Evolutionary conservation across 2,329 filamentous ascomycete genomes (phyloP).

Genomic region (Trichoderma sp.): DNA sequence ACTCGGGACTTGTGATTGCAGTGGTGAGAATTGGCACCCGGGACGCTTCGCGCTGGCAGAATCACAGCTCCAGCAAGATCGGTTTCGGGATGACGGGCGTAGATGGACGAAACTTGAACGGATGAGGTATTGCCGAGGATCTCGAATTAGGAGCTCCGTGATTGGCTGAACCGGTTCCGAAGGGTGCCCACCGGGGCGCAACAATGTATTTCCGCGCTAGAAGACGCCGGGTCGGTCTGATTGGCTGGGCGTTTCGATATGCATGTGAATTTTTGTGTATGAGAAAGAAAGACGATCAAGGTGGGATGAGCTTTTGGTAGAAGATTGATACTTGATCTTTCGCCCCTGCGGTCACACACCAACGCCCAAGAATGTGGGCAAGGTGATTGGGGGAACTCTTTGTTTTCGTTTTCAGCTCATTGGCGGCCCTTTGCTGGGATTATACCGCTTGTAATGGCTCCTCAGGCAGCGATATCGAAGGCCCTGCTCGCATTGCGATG

Average conservation of each 20-base stretch:
- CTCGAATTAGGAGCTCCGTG: slow-evolving; percentile 22
- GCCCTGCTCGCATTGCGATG: slow-evolving; percentile 29
- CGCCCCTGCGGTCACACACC: neutral
- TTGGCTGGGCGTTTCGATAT: slow-evolving; percentile 28
- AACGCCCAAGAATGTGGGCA: neutral
- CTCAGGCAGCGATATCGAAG: slow-evolving; percentile 26
- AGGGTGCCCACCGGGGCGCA: slow-evolving; percentile 27
- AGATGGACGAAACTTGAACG: slow-evolving; percentile 13
- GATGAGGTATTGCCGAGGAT: slow-evolving; percentile 22
- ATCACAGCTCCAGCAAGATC: slow-evolving; percentile 2
- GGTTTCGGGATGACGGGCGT: slow-evolving; percentile 14
- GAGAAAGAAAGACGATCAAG: too few relatives aligned
- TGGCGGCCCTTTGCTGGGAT: neutral
- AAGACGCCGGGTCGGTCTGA: slow-evolving; percentile 24
- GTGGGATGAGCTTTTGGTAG: slow-evolving; percentile 17
- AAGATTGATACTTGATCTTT: neutral
- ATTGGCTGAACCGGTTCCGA: slow-evolving; percentile 20
- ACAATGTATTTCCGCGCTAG: slow-evolving; percentile 28
- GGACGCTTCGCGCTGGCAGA: slow-evolving; percentile 11
- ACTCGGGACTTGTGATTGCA: neutral
- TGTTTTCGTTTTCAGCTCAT: neutral
- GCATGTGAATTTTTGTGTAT: slow-evolving; percentile 34
- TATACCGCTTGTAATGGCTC: slow-evolving; percentile 29
- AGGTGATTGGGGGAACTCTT: neutral
- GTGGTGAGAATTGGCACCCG: neutral